phyloP scores from a whole-genome alignment of 257 asterid species.

The Ophiorrhiza pumila region DNA sequence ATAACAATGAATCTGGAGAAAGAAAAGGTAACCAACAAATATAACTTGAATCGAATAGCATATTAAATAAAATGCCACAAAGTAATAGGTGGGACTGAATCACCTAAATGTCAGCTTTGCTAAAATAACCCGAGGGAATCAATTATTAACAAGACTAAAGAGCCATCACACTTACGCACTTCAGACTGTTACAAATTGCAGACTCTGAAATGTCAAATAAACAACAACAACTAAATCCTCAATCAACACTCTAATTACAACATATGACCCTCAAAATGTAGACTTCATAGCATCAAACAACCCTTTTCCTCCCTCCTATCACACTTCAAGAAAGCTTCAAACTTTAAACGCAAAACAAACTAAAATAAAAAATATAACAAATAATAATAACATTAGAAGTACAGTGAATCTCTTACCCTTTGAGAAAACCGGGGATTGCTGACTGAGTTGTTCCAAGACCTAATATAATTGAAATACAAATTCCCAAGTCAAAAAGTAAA shows the following conservation, averaged over 20 bases:
- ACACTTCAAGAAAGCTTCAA: too few relatives aligned
- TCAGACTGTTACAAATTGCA: background rate
- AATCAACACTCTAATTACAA: background rate
- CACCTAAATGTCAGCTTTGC: background rate
- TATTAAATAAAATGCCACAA: background rate
- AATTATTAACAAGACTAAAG: background rate
- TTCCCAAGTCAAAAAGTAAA: background rate
- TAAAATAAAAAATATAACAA: background rate
- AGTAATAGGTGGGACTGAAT: background rate
- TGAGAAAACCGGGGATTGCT: conserved; percentile 59
- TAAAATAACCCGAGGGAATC: background rate
- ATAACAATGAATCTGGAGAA: background rate
- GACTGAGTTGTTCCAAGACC: conserved; percentile 62
- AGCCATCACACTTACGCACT: background rate
- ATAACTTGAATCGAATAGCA: background rate
- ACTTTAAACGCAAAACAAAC: background rate
- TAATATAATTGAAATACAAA: background rate
- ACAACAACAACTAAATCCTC: background rate
- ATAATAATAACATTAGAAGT: background rate
- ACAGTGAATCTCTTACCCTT: conserved; percentile 31
- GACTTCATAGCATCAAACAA: background rate
- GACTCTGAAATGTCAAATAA: too few relatives aligned
- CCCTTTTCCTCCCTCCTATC: too few relatives aligned
- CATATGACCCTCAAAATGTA: background rate
- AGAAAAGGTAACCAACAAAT: too few relatives aligned